Percentiles rank a stretch among this genome's conserved stretches.
These are phyloP conservation scores for Phytophthora idaei DNA, from an alignment of 352 stramenopile species.

Conservation along the genomic window DNA sequence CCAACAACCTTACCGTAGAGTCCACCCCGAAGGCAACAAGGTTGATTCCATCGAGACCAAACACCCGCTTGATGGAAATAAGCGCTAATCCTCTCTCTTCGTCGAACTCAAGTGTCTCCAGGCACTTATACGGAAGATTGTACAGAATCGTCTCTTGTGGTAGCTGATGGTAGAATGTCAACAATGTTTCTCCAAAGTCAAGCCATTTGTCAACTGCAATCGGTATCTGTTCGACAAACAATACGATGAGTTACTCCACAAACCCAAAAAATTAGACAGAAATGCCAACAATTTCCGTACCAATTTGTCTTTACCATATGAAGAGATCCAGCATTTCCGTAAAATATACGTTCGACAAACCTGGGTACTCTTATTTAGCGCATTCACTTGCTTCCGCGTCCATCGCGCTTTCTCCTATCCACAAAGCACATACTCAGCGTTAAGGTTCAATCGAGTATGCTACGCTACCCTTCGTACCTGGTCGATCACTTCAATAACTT, in stretches of 20 bases:
- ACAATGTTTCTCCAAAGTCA: conserved; percentile 52
- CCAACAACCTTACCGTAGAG: not conserved
- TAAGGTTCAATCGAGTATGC: not conserved
- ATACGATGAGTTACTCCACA: not conserved
- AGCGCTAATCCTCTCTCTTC: conserved; percentile 22
- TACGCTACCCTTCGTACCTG: conserved; percentile 37
- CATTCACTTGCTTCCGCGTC: conserved; percentile 33
- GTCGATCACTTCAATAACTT: conserved; percentile 30
- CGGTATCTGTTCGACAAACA: conserved; percentile 32
- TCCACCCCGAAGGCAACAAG: conserved; percentile 14
- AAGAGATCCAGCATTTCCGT: conserved; percentile 41
- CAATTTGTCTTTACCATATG: conserved; percentile 20
- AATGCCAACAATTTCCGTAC: conserved; percentile 15
- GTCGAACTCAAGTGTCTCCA: conserved; percentile 51
- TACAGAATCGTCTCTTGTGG: conserved; percentile 48
- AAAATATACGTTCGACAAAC: conserved; percentile 35
- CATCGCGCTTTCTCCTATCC: conserved; percentile 18
- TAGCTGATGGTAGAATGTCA: conserved; percentile 58
- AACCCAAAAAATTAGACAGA: not conserved
- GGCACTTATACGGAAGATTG: conserved; percentile 58
- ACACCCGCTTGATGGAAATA: conserved; percentile 23
- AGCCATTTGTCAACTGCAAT: conserved; percentile 54
- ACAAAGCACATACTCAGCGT: not conserved
- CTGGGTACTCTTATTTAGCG: conserved; percentile 30
- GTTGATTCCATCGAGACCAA: conserved; percentile 21